Evolutionary conservation across 2,329 filamentous ascomycete genomes (phyloP), one percentile per base, ranked within the genome.

Genomic region (Fusarium heterosporum): DNA sequence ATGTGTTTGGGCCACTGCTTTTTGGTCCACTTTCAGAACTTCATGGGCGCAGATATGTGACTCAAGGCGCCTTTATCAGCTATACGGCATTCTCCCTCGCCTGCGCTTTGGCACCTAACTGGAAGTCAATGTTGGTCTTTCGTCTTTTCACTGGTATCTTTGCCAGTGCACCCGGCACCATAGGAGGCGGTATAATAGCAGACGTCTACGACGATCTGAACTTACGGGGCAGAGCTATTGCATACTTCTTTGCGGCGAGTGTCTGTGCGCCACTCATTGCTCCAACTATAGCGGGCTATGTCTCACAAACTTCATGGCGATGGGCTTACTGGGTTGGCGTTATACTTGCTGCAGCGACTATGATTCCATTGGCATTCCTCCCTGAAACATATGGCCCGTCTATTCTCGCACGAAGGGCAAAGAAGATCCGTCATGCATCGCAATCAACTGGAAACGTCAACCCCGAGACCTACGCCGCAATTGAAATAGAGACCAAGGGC

Each of bases 61-160:
- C 88, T 60, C 76, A 88, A 0, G 77, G 72, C 11, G 83, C 85
- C 0, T 87, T 88, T 59, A 45, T 74, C n/a, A 67, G 76, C 4
- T 81, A 78, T 55, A 77, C 75, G 10, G 45, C 78, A 6, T 80
- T 74, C 48, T 82, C 78, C 1, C 72, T 81, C 39, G 80, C 73
- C 7, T 82, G 78, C 55, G 79, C 80, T 1, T 54, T 83, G 2
- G 77, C 79, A 1, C 80, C 80, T 0, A 79, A 73, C 29, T 84
- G 78, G 78, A 60, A 76, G 0, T 68, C 75, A 0, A 80, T 84
- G 54, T 76, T 82, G 0, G 73, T 80, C 5, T 83, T 84, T 51
- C 77, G 82, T 0, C 74, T 82, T 0, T 55, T 83, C 2, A 75
- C 74, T 14, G 81, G 82, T 0, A 73, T 78, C 3, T 75, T 73